Percentiles rank a stretch among this genome's conserved stretches.
phyloP scores from a whole-genome alignment of 495 filamentous ascomycete genomes.

The Neurospora cerealis region DNA sequence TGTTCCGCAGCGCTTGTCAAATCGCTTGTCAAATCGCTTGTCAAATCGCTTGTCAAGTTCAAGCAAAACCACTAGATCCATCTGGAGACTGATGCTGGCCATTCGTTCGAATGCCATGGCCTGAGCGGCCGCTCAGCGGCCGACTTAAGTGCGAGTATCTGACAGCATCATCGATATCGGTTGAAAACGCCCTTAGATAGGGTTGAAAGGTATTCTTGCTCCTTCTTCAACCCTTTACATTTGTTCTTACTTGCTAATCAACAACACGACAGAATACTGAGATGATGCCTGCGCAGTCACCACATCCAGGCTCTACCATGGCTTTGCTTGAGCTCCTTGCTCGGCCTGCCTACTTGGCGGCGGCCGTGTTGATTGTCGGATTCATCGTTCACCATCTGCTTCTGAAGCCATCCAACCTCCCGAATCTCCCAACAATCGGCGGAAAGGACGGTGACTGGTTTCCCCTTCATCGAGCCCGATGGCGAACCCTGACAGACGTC shows the following conservation, averaged over 20 bases:
- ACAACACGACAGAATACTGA: background rate
- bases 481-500: conserved; percentile 24
- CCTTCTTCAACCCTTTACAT: background rate
- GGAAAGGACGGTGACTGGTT: conserved; percentile 26
- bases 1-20: background rate
- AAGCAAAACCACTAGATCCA: background rate
- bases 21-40: too few species aligned
- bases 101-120: background rate
- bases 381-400: conserved; percentile 20
- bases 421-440: conserved; percentile 26
- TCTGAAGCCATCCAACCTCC: conserved; percentile 12
- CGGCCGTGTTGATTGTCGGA: conserved; percentile 13
- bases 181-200: background rate
- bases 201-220: background rate
- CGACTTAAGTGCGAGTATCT: background rate
- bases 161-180: background rate
- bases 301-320: background rate
- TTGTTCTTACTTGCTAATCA: background rate
- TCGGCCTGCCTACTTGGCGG: conserved; percentile 18
- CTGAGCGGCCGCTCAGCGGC: background rate
- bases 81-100: background rate
- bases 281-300: background rate
- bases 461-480: conserved; percentile 21
- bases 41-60: background rate
- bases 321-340: conserved; percentile 8